Evolutionary conservation across 257 asterid genomes (phyloP).

Genomic region (Jaltomata sinuosa): DNA sequence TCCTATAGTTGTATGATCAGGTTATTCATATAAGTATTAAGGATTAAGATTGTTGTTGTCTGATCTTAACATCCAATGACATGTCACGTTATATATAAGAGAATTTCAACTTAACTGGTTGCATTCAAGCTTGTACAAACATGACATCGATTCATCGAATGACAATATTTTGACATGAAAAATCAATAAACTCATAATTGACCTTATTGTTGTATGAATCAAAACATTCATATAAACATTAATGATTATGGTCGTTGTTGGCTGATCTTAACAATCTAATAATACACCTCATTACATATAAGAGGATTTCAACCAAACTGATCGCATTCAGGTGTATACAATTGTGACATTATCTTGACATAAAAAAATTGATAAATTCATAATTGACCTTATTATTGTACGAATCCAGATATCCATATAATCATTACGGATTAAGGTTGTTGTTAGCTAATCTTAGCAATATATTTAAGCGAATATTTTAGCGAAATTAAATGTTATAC

Average conservation of each 20-base stretch:
- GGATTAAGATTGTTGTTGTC: too few relatives aligned
- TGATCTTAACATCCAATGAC: too few relatives aligned
- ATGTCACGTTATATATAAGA: too few relatives aligned
- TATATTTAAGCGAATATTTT: too few relatives aligned
- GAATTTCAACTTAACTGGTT: not conserved
- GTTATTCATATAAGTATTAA: too few relatives aligned
- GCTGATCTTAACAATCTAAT: not conserved
- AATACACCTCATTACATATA: not conserved
- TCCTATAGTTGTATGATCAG: too few relatives aligned
- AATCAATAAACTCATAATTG: accelerated
- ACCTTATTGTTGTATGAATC: not conserved
- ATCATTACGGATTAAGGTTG: too few relatives aligned
- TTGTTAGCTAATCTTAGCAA: too few relatives aligned
- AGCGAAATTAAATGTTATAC: too few relatives aligned
- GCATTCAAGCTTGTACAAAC: not conserved
- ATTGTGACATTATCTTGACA: accelerated
- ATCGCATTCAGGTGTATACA: not conserved
- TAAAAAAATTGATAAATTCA: not conserved
- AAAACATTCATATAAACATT: not conserved
- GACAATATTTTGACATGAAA: not conserved
- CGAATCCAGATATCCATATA: too few relatives aligned
- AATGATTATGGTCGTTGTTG: not conserved
- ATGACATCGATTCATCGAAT: too few relatives aligned
- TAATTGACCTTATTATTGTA: not conserved
- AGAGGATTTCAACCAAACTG: not conserved